A percentile compares a stretch with the other conserved stretches of the same genome.
These are phyloP conservation scores for Cyberlindnera amylophila DNA, from an alignment of 805 yeast genomes.

Conservation along the genomic window DNA sequence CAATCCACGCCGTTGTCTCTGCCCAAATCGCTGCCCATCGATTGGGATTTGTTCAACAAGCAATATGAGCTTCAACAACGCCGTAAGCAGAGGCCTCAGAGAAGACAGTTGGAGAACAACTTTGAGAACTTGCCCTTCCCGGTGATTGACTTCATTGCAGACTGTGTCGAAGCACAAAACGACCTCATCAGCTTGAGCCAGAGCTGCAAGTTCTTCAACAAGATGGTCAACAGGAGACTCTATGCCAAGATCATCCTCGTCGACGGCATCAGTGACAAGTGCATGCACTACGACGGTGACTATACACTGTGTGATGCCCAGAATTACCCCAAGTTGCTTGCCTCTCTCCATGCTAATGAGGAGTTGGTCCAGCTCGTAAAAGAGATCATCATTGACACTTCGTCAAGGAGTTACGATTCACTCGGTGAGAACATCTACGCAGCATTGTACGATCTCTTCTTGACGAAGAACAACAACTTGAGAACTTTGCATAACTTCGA, in stretches of 20 bases:
- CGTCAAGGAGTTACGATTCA: constrained; percentile 26
- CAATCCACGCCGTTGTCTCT: constrained; percentile 23
- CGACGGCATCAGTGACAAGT: constrained; percentile 22
- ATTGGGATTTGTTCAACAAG: constrained; percentile 29
- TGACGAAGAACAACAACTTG: constrained; percentile 27
- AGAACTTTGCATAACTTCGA: constrained; percentile 24
- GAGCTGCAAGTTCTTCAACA: constrained; percentile 27
- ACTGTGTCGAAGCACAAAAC: constrained; percentile 26
- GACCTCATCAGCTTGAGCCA: constrained; percentile 26
- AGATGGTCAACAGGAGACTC: constrained; percentile 24
- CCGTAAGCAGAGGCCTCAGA: constrained; percentile 10
- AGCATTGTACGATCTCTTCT: constrained; percentile 25
- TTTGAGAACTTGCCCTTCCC: constrained; percentile 29
- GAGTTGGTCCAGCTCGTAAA: constrained; percentile 20
- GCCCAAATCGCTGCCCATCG: constrained; percentile 28
- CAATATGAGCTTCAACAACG: constrained; percentile 25
- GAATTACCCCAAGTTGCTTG: constrained; percentile 27
- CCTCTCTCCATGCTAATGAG: constrained; percentile 27
- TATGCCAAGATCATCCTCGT: constrained; percentile 26
- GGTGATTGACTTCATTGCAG: constrained; percentile 27
- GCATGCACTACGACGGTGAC: constrained; percentile 22
- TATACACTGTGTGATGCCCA: constrained; percentile 23
- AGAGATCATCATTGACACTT: constrained; percentile 28
- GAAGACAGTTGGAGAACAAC: constrained; percentile 16
- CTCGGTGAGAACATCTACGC: constrained; percentile 21